Percentiles rank a stretch among this genome's conserved stretches.
Conservation (phyloP, 805 yeast genomes). For the Tetrapisispora phaffii region DNA sequence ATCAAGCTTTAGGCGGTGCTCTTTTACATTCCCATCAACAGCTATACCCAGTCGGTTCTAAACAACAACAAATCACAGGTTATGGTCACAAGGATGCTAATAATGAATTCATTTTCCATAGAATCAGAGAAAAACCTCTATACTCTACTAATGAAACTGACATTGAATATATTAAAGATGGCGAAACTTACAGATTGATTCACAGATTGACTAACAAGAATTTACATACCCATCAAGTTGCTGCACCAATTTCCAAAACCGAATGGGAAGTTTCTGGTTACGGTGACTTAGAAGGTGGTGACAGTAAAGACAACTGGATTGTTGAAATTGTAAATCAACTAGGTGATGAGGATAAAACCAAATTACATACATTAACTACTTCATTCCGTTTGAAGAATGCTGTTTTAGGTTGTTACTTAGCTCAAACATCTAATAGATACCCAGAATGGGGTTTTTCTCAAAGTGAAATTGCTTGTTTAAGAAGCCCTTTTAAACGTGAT, state of each 20-base stretch:
- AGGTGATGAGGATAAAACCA: constrained; percentile 39
- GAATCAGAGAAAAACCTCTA: constrained; percentile 36
- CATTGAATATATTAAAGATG: constrained; percentile 40
- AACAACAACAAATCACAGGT: constrained; percentile 90
- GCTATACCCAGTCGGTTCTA: constrained; percentile 80
- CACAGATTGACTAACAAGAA: constrained; percentile 67
- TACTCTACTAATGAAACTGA: constrained; percentile 26
- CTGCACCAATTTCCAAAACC: constrained; percentile 60
- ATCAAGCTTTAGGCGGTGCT: constrained; percentile 69
- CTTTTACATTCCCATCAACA: constrained; percentile 83
- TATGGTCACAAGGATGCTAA: constrained; percentile 83
- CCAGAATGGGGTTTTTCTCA: constrained; percentile 85
- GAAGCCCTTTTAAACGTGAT: constrained; percentile 58
- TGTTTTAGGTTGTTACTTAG: constrained; percentile 61
- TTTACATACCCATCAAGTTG: constrained; percentile 71
- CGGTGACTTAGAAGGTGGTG: constrained; percentile 64
- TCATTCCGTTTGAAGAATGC: constrained; percentile 59
- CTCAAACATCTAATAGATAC: constrained; percentile 57
- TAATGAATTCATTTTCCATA: constrained; percentile 69
- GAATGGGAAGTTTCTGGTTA: constrained; percentile 83
- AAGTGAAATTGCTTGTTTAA: constrained; percentile 64
- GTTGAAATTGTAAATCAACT: constrained; percentile 67
- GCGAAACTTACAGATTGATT: constrained; percentile 57
- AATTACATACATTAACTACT: constrained; percentile 67
- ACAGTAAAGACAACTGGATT: constrained; percentile 81